Evolutionary conservation across 768 basidiomycete species (phyloP).

Genomic region (Pleurotus eryngii): DNA sequence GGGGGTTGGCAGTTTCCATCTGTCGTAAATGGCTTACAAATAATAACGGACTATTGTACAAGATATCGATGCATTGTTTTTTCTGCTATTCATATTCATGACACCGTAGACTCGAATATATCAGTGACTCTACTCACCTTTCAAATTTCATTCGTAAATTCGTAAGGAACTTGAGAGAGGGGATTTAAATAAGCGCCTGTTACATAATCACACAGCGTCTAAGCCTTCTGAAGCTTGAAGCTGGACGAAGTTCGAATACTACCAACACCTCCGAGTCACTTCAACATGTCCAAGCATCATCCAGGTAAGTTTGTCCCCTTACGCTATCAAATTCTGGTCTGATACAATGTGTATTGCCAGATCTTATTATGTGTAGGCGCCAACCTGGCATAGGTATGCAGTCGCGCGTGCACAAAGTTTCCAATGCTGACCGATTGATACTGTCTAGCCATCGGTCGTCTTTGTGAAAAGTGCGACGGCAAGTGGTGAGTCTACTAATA

Average conservation of each 20-base stretch:
- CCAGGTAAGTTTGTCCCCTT: slow-evolving; percentile 48
- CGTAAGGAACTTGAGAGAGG: too few species aligned
- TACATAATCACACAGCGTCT: too few species aligned
- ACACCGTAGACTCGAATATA: not conserved
- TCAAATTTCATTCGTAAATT: not conserved
- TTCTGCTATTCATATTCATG: slow-evolving; percentile 7
- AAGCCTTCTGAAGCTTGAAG: not conserved
- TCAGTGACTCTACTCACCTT: not conserved
- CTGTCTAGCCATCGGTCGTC: slow-evolving; percentile 83
- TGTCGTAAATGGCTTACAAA: slow-evolving; percentile 58
- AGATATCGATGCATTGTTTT: slow-evolving; percentile 10
- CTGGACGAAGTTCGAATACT: not conserved
- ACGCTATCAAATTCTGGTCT: not conserved
- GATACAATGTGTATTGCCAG: slow-evolving; percentile 34
- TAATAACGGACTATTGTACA: slow-evolving; percentile 9
- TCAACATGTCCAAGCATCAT: slow-evolving; percentile 86
- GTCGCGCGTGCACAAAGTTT: not conserved
- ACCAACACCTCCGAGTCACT: not conserved
- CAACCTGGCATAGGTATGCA: slow-evolving; percentile 92
- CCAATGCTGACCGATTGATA: slow-evolving; percentile 9
- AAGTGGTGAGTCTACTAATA: slow-evolving; percentile 73
- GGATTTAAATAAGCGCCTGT: too few species aligned
- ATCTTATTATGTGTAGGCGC: slow-evolving; percentile 97
- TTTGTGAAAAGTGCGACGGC: slow-evolving; percentile 99
- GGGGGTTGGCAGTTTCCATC: slow-evolving; percentile 95